Conservation (phyloP, 164 flowering plant species). For the Nelumbo lutea region DNA sequence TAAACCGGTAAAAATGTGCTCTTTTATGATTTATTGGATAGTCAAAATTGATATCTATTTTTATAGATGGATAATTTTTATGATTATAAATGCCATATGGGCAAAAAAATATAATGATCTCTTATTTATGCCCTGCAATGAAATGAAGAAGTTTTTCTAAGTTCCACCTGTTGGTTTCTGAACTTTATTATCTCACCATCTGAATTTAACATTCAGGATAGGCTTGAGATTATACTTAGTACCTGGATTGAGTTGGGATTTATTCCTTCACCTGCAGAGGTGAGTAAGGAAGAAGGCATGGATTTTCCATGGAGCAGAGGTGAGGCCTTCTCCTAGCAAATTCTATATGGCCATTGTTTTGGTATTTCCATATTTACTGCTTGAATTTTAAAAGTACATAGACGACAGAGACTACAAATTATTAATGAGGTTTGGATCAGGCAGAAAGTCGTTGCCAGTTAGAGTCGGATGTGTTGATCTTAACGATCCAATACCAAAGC, state of each 20-base stretch:
- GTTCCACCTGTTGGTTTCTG: neutral
- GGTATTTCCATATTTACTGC: conserved; percentile 1
- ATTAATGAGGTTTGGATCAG: conserved; percentile 42
- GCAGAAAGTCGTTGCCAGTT: conserved; percentile 55
- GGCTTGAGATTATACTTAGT: conserved; percentile 69
- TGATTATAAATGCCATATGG: neutral
- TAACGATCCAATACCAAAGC: conserved; percentile 37
- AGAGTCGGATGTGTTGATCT: conserved; percentile 74
- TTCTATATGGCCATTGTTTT: neutral
- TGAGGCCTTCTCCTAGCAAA: conserved; percentile 14
- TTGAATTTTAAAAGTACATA: conserved; percentile 13
- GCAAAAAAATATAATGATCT: neutral
- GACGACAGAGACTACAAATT: conserved; percentile 18
- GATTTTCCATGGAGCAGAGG: conserved; percentile 50
- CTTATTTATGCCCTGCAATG: too few relatives aligned
- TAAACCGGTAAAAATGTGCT: too few relatives aligned
- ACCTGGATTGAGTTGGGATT: conserved; percentile 53
- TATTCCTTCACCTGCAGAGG: conserved; percentile 83
- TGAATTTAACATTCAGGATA: conserved; percentile 44
- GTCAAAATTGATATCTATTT: neutral
- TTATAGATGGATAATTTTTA: neutral
- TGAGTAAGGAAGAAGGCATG: conserved; percentile 70
- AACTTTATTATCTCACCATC: neutral
- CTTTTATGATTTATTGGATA: neutral
- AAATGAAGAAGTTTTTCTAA: neutral